Evolutionary conservation across 2,329 filamentous ascomycete species (phyloP).

Genomic region (Fusarium solani-melongenae): DNA sequence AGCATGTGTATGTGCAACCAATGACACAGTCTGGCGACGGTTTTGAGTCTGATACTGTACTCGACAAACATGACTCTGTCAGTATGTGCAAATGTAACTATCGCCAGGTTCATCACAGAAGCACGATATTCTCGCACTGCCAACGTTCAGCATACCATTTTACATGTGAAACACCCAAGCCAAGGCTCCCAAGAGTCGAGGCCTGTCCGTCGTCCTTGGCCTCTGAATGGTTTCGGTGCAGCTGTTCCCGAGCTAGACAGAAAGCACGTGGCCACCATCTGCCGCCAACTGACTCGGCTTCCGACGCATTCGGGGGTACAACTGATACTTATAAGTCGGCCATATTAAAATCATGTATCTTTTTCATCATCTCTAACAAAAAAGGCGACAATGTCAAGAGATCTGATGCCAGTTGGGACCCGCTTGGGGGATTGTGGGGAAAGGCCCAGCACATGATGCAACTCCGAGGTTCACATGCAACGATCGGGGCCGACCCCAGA

Average conservation of each 20-base stretch:
- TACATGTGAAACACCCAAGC: background rate
- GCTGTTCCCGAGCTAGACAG: background rate
- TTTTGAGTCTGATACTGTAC: background rate
- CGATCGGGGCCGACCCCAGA: constrained; percentile 11
- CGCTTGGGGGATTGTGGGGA: constrained; percentile 25
- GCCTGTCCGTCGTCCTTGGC: background rate
- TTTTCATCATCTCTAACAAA: background rate
- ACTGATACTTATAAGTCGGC: background rate
- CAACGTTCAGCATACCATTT: background rate
- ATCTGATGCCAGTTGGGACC: background rate
- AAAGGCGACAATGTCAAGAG: background rate
- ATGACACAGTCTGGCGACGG: background rate
- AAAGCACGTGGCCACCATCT: constrained; percentile 33
- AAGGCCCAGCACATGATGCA: constrained; percentile 36
- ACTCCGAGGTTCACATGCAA: constrained; percentile 50
- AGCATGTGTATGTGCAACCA: background rate
- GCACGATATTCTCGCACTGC: background rate
- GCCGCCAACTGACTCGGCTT: constrained; percentile 24
- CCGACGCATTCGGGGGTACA: background rate
- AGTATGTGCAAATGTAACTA: background rate
- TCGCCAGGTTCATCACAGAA: background rate
- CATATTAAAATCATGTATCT: background rate
- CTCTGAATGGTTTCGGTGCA: constrained; percentile 3
- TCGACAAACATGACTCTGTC: background rate
- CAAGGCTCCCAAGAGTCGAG: background rate